phyloP scores from a whole-genome alignment of 2,329 filamentous ascomycete species.

The Samsoniella hepiali region DNA sequence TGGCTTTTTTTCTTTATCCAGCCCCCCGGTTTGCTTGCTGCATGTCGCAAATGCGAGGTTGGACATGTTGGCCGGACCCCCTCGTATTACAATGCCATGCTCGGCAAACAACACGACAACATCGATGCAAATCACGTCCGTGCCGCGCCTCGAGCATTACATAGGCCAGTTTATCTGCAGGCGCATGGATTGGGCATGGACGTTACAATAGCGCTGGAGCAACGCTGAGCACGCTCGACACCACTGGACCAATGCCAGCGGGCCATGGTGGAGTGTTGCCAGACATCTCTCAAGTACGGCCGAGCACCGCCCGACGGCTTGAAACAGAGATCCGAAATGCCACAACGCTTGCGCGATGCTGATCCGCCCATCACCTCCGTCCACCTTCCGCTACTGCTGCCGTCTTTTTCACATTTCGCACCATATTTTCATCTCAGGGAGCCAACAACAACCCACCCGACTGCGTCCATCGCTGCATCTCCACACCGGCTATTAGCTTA shows the following conservation, averaged over 20 bases:
- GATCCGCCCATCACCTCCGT: background rate
- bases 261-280: slow-evolving; percentile 32
- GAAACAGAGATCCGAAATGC: slow-evolving; percentile 26
- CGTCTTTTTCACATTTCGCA: background rate
- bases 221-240: background rate
- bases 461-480: background rate
- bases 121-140: background rate
- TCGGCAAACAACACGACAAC: background rate
- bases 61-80: background rate
- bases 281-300: slow-evolving; percentile 34
- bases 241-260: slow-evolving; percentile 20
- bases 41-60: background rate
- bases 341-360: slow-evolving; percentile 10
- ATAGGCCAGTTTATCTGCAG: background rate
- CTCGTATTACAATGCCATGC: background rate
- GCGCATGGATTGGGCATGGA: background rate
- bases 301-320: slow-evolving; percentile 36
- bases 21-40: background rate
- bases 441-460: background rate
- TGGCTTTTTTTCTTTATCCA: background rate
- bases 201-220: slow-evolving; percentile 9
- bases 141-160: background rate
- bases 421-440: background rate
- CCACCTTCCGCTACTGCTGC: background rate
- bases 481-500: slow-evolving; percentile 15